Percentiles rank a stretch among this genome's conserved stretches.
phyloP scores from a whole-genome alignment of 2,329 filamentous ascomycete genomes.

The Fusarium mexicanum region DNA sequence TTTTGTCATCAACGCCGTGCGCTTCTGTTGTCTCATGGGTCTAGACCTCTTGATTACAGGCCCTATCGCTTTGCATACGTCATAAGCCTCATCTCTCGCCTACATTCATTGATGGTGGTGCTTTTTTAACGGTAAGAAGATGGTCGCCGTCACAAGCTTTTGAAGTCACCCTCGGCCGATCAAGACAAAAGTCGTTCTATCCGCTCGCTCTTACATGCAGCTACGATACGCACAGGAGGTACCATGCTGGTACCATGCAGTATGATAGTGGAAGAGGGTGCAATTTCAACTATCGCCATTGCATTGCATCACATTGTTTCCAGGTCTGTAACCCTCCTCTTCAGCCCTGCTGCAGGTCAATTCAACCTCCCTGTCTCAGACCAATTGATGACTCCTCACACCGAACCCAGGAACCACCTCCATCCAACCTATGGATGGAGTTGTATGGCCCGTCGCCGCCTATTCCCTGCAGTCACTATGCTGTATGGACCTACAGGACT shows the following conservation, averaged over 20 bases:
- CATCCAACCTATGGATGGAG: conserved; percentile 17
- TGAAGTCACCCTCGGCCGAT: conserved; percentile 13
- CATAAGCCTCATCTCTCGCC: not conserved
- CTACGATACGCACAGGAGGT: not conserved
- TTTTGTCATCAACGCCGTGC: conserved; percentile 3
- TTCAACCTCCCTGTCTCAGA: conserved; percentile 32
- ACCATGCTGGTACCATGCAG: not conserved
- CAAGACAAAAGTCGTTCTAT: not conserved
- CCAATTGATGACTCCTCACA: conserved; percentile 44
- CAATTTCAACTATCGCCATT: conserved; percentile 21
- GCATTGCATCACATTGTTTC: conserved; percentile 20
- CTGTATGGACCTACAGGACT: conserved; percentile 5
- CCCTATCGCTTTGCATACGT: not conserved
- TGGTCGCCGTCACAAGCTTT: conserved; percentile 16
- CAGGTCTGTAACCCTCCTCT: conserved; percentile 33
- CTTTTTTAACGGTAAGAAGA: conserved; percentile 6
- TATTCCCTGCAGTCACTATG: conserved; percentile 6
- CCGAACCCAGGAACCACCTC: conserved; percentile 35
- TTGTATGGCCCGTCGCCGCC: conserved; percentile 4
- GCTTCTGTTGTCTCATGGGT: not conserved
- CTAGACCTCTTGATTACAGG: not conserved
- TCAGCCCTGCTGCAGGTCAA: conserved; percentile 45
- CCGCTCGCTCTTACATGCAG: conserved; percentile 8
- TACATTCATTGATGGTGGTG: not conserved
- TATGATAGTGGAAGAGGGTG: not conserved